Base-by-base conservation (phyloP, 2,329 filamentous ascomycete species). In the Talaromyces islandicus region DNA sequence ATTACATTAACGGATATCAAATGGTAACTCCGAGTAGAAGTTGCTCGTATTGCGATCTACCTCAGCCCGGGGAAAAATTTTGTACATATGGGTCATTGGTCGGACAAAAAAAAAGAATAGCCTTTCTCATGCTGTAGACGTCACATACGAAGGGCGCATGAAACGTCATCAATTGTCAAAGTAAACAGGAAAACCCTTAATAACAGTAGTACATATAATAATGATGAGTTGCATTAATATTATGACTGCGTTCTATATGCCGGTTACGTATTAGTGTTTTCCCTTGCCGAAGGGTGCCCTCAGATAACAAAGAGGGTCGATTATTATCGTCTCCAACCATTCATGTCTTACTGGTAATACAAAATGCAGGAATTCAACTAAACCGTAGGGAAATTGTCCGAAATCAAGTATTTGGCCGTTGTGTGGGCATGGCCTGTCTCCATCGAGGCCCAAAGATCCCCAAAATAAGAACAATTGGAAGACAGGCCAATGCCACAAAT, bases 351-450 rank as follows among this genome's bases (percentile, higher is more conserved):
- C 12, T n/a, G 6, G 35, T 38, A 6, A 7, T 14, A 38, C 6
- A 38, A 14, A 38, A 38, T 35, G 12, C 9, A 12, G 32, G 12
- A 32, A 32, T 32, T 32, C 30, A 32, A 12, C 10, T 32, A 32
- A 32, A 10, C 1, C 17, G 32, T 35, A 35, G 12, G 4, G 14
- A 4, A 7, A n/a, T 10, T 25, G 4, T 29, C 25, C 1, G 11
- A 9, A 29, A 27, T 52, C 21, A 52, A 10, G 25, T 52, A 29
- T 52, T 52, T 29, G 48, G 48, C 7, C 27, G 24, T 29, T 29
- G 24, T 21, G 12, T 29, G 12, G 48, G 27, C 58, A 60, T 56
- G 3, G 53, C 38, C 46, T 60, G 41, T 50, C 58, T 60, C 59
- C 59, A 60, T 12, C 27, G 35, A 3, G 55, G 48, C 7, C 59